phyloP scores from a whole-genome alignment of 257 asterid species.

The Ehretia macrophylla region DNA sequence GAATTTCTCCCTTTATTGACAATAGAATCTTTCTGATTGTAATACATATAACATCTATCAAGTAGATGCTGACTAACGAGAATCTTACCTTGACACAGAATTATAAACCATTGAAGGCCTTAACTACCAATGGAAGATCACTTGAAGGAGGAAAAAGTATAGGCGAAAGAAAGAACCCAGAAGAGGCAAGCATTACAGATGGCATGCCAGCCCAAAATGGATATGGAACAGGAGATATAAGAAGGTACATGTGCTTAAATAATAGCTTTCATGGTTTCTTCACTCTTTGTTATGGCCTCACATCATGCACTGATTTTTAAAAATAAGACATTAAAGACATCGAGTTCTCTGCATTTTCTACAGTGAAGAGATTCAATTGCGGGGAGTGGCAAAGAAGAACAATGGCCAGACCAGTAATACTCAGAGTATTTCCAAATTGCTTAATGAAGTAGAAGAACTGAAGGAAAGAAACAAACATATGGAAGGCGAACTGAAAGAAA shows the following conservation, averaged over 20 bases:
- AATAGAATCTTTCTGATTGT: not conserved
- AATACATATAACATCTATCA: not conserved
- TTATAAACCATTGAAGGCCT: slow-evolving; percentile 21
- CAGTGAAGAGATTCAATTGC: slow-evolving; percentile 29
- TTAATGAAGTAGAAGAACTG: slow-evolving; percentile 47
- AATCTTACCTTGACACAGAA: slow-evolving; percentile 35
- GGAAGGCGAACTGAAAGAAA: slow-evolving; percentile 74
- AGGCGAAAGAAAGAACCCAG: slow-evolving; percentile 12
- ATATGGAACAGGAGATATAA: slow-evolving; percentile 3
- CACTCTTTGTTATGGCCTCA: not conserved
- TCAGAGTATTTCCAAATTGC: slow-evolving; percentile 40
- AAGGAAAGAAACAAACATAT: slow-evolving; percentile 67
- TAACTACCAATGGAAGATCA: slow-evolving; percentile 6
- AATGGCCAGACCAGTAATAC: slow-evolving; percentile 29
- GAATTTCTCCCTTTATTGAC: not conserved
- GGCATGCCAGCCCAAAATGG: slow-evolving; percentile 19
- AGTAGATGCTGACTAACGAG: not conserved
- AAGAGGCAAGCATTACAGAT: slow-evolving; percentile 14
- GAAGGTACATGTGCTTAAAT: slow-evolving; percentile 20
- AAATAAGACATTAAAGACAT: not conserved
- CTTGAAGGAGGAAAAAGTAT: slow-evolving; percentile 22
- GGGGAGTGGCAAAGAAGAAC: slow-evolving; percentile 18
- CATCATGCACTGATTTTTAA: not conserved
- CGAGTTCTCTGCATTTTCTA: slow-evolving; percentile 2
- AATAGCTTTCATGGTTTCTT: not conserved